Base-by-base conservation (phyloP, 805 yeast genomes). In the Suhomyces sp. region DNA sequence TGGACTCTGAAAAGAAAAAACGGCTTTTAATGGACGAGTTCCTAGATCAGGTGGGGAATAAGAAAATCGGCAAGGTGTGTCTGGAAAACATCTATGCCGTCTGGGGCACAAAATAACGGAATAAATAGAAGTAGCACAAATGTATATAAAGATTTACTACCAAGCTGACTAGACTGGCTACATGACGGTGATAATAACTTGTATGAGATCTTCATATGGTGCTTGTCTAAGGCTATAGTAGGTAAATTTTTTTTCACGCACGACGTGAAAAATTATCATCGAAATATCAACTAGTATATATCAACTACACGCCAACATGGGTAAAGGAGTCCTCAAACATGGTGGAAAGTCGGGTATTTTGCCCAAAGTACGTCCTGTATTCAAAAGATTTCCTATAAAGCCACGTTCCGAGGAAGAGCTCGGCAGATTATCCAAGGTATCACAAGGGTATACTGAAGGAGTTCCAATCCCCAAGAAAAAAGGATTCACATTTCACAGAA, bases 301-400 rank as follows among this genome's bases (percentile, higher is more conserved):
- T 27, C 27, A 20, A 22, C 24, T 21, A 17, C 19, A 41, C n/a
- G 29, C 44, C 10, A 48, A 13, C 47, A 78, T 81, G 79, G 78
- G 83, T 48, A 81, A 79, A 58, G 76, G 82, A 49, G 72, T 75
- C 22, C 61, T 79, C 45, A 80, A 74, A 59, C 75, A 69, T 62
- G 83, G 84, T 27, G 83, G 83, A 13, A 86, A 87, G 68, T 85
- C 93, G 46, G 97, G 97, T 65, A 76, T 89, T 47, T 77, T 92
- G 57, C 97, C 97, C 46, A 76, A 72, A 50, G 84, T 89, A 8
- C 84, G 96, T 61, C 82, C 85, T 39, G 83, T 89, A 27, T 82
- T 92, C 71, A 87, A 84, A 60, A 55, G 65, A 17, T 80, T 81
- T 50, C 89, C 91, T 4, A 75, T 78, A 46, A 78, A 79, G 56